Base-by-base conservation (phyloP, 805 yeast species). In the Kodamaea lidongshanica region DNA sequence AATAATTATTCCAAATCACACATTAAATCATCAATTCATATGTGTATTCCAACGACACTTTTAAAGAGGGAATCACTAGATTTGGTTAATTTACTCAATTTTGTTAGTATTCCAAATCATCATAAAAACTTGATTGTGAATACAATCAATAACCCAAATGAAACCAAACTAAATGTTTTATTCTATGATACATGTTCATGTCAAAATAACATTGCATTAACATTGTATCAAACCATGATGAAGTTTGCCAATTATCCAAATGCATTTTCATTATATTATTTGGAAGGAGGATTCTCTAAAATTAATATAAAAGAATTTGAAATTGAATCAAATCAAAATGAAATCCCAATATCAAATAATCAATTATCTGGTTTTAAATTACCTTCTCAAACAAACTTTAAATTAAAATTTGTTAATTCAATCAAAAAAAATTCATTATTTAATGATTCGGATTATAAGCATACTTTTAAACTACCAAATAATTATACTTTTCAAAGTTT, bases 1-100 rank as follows among this genome's bases (percentile, higher is more conserved):
- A 62, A 62, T 35, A 30, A 45, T 15, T 67, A 50, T 41, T 44
- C 54, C 12, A 34, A 41, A 6, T 42, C 56, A 16, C 56, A 60
- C 31, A 33, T 67, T 10, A 38, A 34, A 9, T 37, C 46, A 15
- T 44, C 72, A 12, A 39, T 58, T 35, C 63, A 65, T 37, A 44
- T 64, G 11, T 65, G 70, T 38, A 45, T 66, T 9, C 72, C 72
- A 7, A 55, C 70, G 3, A 67, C 72, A 1, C 50, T 67, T 15
- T 40, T 67, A 18, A 65, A 65, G 37, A 40, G 72, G 28, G 49
- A 46, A 23, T 51, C 61, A 17, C 59, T 56, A 30, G 52, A 46
- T 29, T 38, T 67, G 18, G 35, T 39, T 5, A 56, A 56, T 17
- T 52, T 65, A 13, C 34, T 65, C 15, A 50, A 53, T 19, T 45